Percentiles rank a stretch among this genome's conserved stretches.
These are phyloP conservation scores for Pinus tabuliformis DNA, from an alignment of 75 land plant genomes.

Conservation along the genomic window DNA sequence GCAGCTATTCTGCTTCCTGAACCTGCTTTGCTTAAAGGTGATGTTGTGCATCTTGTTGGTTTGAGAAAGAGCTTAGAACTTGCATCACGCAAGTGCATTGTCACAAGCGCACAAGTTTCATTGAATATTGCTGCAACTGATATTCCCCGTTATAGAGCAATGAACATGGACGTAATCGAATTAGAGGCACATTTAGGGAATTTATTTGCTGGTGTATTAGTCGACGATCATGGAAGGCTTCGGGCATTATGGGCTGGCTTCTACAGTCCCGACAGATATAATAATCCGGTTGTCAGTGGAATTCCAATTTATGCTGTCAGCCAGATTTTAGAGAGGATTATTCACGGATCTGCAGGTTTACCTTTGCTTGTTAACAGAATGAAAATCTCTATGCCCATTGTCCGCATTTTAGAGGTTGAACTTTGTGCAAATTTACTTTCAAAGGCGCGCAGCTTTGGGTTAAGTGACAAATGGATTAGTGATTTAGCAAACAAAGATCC, in stretches of 20 bases:
- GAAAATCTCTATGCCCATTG: constrained; percentile 67
- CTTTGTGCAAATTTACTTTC: constrained; percentile 88
- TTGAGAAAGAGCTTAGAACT: too few relatives aligned
- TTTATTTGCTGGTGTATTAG: constrained; percentile 25
- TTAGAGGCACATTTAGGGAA: constrained; percentile 21
- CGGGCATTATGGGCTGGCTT: constrained; percentile 37
- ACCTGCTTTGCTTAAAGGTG: constrained; percentile 18
- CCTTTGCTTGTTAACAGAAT: constrained; percentile 67
- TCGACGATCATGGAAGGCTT: constrained; percentile 23
- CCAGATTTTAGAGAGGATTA: constrained; percentile 67
- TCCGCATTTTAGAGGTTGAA: constrained; percentile 78
- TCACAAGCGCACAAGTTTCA: too few relatives aligned
- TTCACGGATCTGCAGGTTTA: constrained; percentile 53
- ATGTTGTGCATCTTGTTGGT: background rate
- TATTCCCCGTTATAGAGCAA: constrained; percentile 9
- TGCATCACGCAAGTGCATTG: too few relatives aligned
- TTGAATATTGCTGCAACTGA: too few relatives aligned
- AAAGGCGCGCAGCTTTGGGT: constrained; percentile 88
- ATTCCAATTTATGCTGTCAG: constrained; percentile 75
- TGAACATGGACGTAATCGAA: constrained; percentile 43
- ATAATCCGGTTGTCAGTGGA: constrained; percentile 80
- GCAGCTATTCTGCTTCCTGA: background rate
- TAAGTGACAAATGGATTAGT: constrained; percentile 78
- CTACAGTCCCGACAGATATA: constrained; percentile 58
- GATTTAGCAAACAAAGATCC: constrained; percentile 87